These are phyloP conservation scores for Jasminum sambac DNA, from an alignment of 257 asterid species.

Conservation along the genomic window DNA sequence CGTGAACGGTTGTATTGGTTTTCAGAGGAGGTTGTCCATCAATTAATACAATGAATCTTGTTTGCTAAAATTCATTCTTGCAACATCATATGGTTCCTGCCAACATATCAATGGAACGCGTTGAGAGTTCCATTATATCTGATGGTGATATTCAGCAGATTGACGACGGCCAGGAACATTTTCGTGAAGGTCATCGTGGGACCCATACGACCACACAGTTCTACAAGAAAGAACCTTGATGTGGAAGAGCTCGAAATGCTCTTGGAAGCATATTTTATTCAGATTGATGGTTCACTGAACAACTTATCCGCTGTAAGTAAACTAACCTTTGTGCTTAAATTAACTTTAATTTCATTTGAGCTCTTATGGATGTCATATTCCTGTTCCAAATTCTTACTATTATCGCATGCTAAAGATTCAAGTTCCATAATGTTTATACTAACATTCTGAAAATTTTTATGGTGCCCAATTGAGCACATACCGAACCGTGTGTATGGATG, in stretches of 20 bases:
- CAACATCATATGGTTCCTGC: conserved; percentile 47
- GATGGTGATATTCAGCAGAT: conserved; percentile 3
- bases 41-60: too few species aligned
- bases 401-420: too few species aligned
- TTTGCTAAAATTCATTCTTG: background rate
- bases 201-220: conserved; percentile 63
- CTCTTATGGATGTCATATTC: background rate
- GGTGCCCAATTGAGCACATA: too few species aligned
- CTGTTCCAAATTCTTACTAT: too few species aligned
- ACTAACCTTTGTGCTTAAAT: conserved; percentile 17
- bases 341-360: background rate
- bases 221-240: conserved; percentile 74
- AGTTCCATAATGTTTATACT: background rate
- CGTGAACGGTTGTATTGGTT: too few species aligned
- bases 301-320: conserved; percentile 79
- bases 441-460: too few species aligned
- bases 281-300: conserved; percentile 85
- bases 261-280: conserved; percentile 93
- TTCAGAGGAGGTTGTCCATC: too few species aligned
- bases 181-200: conserved; percentile 69
- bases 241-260: conserved; percentile 99
- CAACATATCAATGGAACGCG: conserved; percentile 52
- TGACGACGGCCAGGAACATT: conserved; percentile 42
- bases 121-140: too few species aligned
- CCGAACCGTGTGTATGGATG: too few species aligned